These are phyloP conservation scores for Xylaria curta DNA, from an alignment of 495 filamentous ascomycete species.

Conservation along the genomic window DNA sequence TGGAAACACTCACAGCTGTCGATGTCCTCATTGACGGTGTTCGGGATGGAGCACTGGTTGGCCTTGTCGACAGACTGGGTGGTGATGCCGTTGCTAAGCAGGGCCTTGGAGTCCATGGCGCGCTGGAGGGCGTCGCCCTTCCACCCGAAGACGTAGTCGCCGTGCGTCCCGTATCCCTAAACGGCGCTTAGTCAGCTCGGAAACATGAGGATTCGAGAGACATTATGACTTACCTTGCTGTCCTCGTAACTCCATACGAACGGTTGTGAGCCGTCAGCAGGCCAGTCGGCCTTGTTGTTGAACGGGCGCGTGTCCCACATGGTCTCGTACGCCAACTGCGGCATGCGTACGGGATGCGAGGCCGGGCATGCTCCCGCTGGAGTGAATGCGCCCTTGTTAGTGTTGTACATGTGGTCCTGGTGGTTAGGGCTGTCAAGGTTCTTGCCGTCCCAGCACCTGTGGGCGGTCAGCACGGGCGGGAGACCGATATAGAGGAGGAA, in stretches of 20 bases:
- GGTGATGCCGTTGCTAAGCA: constrained; percentile 45
- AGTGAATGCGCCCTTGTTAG: constrained; percentile 38
- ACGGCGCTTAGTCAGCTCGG: too few species aligned
- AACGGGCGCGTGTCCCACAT: constrained; percentile 52
- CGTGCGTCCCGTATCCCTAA: constrained; percentile 48
- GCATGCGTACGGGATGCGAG: constrained; percentile 45
- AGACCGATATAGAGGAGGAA: constrained; percentile 19
- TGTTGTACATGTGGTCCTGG: constrained; percentile 48
- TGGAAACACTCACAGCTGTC: constrained; percentile 45
- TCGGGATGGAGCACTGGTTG: constrained; percentile 47
- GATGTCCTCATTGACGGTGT: constrained; percentile 45
- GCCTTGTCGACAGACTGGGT: constrained; percentile 45
- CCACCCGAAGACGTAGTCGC: constrained; percentile 51
- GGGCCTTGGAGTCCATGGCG: constrained; percentile 43
- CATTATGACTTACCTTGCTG: constrained; percentile 28
- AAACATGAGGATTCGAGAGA: background rate
- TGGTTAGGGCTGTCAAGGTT: constrained; percentile 57
- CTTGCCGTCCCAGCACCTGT: constrained; percentile 55
- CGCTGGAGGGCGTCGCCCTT: constrained; percentile 51
- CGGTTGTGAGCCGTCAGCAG: constrained; percentile 46
- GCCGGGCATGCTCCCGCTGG: constrained; percentile 47
- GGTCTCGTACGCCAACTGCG: constrained; percentile 53
- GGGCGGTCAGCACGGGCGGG: constrained; percentile 6
- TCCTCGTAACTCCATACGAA: constrained; percentile 50
- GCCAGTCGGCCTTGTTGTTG: constrained; percentile 49